Base-by-base conservation (phyloP, 345 rosid genomes). In the Psidium guajava region DNA sequence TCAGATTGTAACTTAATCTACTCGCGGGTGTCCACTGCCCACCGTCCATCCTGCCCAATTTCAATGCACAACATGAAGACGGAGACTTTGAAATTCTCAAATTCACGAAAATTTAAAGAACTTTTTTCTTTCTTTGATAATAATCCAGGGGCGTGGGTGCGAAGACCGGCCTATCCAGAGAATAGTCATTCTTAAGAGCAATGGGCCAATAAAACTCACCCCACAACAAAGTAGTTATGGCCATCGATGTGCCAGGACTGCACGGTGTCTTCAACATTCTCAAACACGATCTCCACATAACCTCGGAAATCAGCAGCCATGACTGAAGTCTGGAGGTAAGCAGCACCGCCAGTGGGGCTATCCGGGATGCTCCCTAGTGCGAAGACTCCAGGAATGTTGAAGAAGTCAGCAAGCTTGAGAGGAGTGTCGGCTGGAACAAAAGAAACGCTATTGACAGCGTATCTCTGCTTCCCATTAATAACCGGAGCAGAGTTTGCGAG, bases 221-320 rank as follows among this genome's bases (percentile, higher is more conserved):
- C 99, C 20, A 93, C 98, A 21, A 95, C 96, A 86, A 95, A 97
- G 89, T 96, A 95, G 86, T 85, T 88, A 89, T 97, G 92, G 73
- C 99, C 99, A 84, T 94, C 93, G 82, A 96, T 93, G 91, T 97
- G 99, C 95, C 95, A 95, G 27, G 98, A 92, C 88, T 95, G 99
- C 84, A 96, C 82, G 28, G 87, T 88, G 74, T 93, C 92, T 90
- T 97, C 98, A 16, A 86, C 86, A 84, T 97, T 97, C 90, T 95
- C 94, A 82, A 97, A 97, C 55, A 96, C 88, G 42, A 97, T 86
- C 91, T 97, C 98, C 3, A 90, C 87, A 85, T 88, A 97, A 36
- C 92, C 94, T 28, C 95, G 85, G 87, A 90, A 96, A 82, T 92
- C 94, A 16, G 95, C 95, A 81, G 89, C 90, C 93, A 97, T 92